A percentile compares a stretch with the other conserved stretches of the same genome.
Conservation (phyloP, 495 filamentous ascomycete genomes). For the Choiromyces venosus region DNA sequence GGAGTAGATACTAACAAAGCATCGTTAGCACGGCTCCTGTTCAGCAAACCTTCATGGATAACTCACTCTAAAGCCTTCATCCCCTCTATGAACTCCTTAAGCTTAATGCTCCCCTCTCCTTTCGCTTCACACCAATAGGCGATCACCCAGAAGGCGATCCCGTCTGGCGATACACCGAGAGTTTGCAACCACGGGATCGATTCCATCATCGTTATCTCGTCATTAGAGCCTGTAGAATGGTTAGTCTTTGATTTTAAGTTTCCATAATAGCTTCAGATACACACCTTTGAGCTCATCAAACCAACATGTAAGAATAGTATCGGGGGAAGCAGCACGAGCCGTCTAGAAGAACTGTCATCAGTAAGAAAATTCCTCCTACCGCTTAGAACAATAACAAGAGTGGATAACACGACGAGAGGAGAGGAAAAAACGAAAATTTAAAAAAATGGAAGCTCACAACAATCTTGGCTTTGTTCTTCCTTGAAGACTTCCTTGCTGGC, state of each 20-base stretch:
- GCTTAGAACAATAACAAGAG: not conserved
- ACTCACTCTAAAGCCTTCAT: conserved; percentile 32
- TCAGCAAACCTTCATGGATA: not conserved
- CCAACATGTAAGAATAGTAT: conserved; percentile 10
- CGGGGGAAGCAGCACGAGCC: conserved; percentile 12
- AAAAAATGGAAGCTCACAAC: conserved; percentile 22
- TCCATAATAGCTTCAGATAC: not conserved
- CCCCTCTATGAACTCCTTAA: conserved; percentile 28
- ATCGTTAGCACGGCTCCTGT: conserved; percentile 12
- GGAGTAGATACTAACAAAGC: conserved; percentile 19
- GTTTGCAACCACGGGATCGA: conserved; percentile 37
- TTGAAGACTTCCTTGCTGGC: conserved; percentile 7
- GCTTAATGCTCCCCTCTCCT: conserved; percentile 27
- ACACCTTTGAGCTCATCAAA: conserved; percentile 34
- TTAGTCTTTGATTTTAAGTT: conserved; percentile 9
- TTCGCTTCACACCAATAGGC: conserved; percentile 32
- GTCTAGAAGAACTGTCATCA: conserved; percentile 15
- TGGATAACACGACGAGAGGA: not conserved
- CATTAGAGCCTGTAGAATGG: not conserved
- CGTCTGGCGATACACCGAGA: conserved; percentile 28
- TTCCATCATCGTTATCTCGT: conserved; percentile 7
- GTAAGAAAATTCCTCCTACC: not conserved
- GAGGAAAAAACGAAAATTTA: not conserved
- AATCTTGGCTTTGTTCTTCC: conserved; percentile 15
- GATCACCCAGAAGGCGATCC: conserved; percentile 34